Base-by-base conservation (phyloP, 768 basidiomycete genomes). In the Trametes cubensis region DNA sequence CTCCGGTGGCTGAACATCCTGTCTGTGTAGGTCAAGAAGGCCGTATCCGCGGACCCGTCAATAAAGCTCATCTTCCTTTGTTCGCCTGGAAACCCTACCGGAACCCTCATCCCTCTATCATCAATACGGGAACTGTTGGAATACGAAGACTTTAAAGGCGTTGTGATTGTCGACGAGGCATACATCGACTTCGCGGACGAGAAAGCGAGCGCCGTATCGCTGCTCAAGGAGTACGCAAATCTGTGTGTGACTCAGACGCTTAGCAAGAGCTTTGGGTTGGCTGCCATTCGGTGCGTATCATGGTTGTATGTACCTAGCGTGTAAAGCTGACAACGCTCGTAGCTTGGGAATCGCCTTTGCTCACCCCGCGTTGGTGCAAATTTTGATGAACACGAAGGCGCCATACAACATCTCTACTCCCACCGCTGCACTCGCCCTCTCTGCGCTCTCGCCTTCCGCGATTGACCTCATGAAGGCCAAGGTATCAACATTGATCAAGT, bases 51-150 rank as follows among this genome's bases (percentile, higher is more conserved):
- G 6, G 86, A 95, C 70, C 85, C 89, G 1, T 78, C 81, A 3
- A 92, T 97, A 74, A 97, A 98, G 69, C 83, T 99, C 40, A 82
- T 96, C 61, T 94, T 98, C 80, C 81, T 98, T 47, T 97, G 95
- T 74, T 98, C 96, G 1, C 97, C 97, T 3, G 97, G 97, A 2
- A 99, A 98, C 72, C 97, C 97, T 0, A 95, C 95, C 0, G 94
- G 95, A 10, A 98, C 95, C 0, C 74, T 88, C 26, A 85, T 98
- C 55, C 83, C 93, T 0, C 83, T 95, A 25, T 69, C 81, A 11
- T 81, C 87, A 14, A 79, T 98, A 61, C 82, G 85, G 1, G 69
- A 81, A 11, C 74, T 98, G 17, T 78, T 96, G 25, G 87, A 94
- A 30, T 91, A 91, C 74, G 81, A 86, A 10, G 79, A 80, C 0